These are phyloP conservation scores for Verticillium nubilum DNA, from an alignment of 2,329 filamentous ascomycete genomes.

Conservation along the genomic window DNA sequence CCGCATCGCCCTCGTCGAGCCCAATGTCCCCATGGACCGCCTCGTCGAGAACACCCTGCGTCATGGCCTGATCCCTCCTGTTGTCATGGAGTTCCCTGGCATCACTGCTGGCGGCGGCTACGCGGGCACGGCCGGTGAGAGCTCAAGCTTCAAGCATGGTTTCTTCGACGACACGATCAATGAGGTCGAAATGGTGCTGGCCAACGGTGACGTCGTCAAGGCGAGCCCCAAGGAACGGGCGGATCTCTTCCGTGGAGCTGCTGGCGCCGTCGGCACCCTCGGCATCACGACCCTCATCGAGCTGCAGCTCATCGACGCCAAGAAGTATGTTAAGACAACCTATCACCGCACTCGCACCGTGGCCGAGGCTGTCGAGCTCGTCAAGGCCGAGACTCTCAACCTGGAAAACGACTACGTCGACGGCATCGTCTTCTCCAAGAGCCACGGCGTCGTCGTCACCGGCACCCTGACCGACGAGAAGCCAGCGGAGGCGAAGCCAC, in stretches of 20 bases:
- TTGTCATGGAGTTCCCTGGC: conserved; percentile 73
- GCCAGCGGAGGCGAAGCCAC: conserved; percentile 34
- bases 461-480: conserved; percentile 55
- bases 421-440: conserved; percentile 59
- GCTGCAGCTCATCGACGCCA: conserved; percentile 55
- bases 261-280: conserved; percentile 62
- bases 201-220: conserved; percentile 56
- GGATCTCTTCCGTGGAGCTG: conserved; percentile 62
- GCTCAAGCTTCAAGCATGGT: conserved; percentile 62
- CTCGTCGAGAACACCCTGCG: conserved; percentile 60
- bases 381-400: conserved; percentile 40
- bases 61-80: conserved; percentile 62
- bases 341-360: conserved; percentile 51
- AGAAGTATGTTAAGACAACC: conserved; percentile 54
- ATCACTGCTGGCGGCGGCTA: conserved; percentile 70
- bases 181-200: conserved; percentile 63
- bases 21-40: conserved; percentile 70
- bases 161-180: conserved; percentile 64
- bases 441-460: conserved; percentile 61
- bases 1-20: conserved; percentile 63
- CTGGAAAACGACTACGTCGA: conserved; percentile 63
- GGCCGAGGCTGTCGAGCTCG: conserved; percentile 38
- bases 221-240: conserved; percentile 28
- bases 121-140: conserved; percentile 67
- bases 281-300: conserved; percentile 64